Evolutionary conservation across 2,329 filamentous ascomycete genomes (phyloP).

Genomic region (Microascus cirrosus): DNA sequence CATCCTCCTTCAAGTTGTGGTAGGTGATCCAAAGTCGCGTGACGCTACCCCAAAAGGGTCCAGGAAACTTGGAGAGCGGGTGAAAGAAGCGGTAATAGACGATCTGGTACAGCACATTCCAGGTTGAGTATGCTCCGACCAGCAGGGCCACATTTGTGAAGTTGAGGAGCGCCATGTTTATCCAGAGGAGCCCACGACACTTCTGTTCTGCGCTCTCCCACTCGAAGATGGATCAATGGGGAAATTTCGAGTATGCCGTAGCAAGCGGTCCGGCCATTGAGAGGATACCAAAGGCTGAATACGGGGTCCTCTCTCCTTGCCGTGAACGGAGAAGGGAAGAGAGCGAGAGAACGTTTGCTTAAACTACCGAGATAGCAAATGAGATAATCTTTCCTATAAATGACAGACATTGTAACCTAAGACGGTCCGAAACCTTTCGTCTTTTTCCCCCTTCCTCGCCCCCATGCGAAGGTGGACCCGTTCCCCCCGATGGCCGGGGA

Average conservation of each 20-base stretch:
- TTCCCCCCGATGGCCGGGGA: too few relatives aligned
- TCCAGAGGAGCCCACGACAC: background rate
- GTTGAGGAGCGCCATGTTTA: slow-evolving; percentile 22
- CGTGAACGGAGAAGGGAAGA: background rate
- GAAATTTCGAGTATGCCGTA: background rate
- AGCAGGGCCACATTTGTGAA: slow-evolving; percentile 20
- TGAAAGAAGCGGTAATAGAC: slow-evolving; percentile 40
- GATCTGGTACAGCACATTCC: slow-evolving; percentile 23
- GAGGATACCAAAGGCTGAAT: background rate
- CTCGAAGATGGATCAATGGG: background rate
- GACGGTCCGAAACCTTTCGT: background rate
- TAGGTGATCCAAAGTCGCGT: slow-evolving; percentile 43
- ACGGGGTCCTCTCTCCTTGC: background rate
- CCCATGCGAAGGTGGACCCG: too few relatives aligned
- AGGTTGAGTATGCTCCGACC: slow-evolving; percentile 17
- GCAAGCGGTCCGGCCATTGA: background rate
- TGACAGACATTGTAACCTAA: background rate
- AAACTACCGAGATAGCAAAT: background rate
- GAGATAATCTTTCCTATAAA: background rate
- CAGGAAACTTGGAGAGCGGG: slow-evolving; percentile 38
- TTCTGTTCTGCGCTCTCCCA: background rate
- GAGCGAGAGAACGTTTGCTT: background rate
- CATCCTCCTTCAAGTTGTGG: slow-evolving; percentile 34
- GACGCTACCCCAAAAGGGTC: slow-evolving; percentile 41
- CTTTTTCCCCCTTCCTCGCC: background rate